Conservation (phyloP, 1,284 basidiomycete genomes). For the Ustilago xerochloae region DNA sequence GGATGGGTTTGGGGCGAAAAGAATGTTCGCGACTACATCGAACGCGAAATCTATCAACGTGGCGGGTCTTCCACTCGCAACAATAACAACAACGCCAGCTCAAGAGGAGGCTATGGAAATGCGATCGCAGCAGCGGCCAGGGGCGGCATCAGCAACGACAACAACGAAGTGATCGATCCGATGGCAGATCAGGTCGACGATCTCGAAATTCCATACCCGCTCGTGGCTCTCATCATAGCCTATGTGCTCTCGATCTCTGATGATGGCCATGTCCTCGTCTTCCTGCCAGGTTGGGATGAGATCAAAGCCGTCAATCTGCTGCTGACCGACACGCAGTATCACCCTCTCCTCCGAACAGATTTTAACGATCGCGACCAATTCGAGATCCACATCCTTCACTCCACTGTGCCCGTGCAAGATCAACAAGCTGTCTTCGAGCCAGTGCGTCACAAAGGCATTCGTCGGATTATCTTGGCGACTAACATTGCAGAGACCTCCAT, state of each 20-base stretch:
- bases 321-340: conserved; percentile 72
- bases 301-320: conserved; percentile 82
- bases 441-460: conserved; percentile 73
- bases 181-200: conserved; percentile 73
- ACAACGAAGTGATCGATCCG: conserved; percentile 53
- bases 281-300: conserved; percentile 92
- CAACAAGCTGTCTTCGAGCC: conserved; percentile 86
- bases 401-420: conserved; percentile 86
- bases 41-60: conserved; percentile 72
- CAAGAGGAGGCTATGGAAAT: conserved; percentile 22
- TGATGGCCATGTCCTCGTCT: conserved; percentile 90
- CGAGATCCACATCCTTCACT: conserved; percentile 89
- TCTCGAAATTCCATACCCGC: conserved; percentile 82
- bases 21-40: conserved; percentile 80
- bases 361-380: conserved; percentile 71
- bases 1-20: conserved; percentile 82
- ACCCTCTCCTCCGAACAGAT: conserved; percentile 70
- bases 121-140: not conserved
- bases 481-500: conserved; percentile 91
- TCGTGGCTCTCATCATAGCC: conserved; percentile 84
- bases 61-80: conserved; percentile 31
- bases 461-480: conserved; percentile 85
- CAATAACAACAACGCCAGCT: conserved; percentile 13
- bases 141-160: conserved; percentile 25
- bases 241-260: conserved; percentile 80